phyloP scores from a whole-genome alignment of 441 rosid genomes.

The Jatropha multifida region DNA sequence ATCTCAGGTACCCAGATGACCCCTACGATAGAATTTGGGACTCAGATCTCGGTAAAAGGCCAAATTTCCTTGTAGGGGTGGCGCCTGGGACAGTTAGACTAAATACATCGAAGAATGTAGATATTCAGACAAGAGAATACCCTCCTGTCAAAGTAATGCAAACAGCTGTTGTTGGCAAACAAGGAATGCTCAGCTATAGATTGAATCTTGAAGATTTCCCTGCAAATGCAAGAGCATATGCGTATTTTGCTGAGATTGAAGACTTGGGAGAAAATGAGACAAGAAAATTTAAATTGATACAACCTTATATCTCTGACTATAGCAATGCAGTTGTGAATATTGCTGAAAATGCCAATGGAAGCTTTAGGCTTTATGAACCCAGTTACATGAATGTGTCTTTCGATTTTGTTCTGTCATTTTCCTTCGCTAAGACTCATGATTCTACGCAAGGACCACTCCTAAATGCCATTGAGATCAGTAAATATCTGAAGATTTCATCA shows the following conservation, averaged over 20 bases:
- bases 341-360: constrained; percentile 92
- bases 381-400: constrained; percentile 93
- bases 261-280: constrained; percentile 67
- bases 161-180: constrained; percentile 88
- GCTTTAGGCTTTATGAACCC: constrained; percentile 87
- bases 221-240: constrained; percentile 89
- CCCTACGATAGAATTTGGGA: constrained; percentile 98
- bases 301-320: constrained; percentile 70
- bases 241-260: constrained; percentile 91
- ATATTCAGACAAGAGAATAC: constrained; percentile 68
- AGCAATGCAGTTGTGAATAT: constrained; percentile 92
- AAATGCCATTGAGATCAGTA: constrained; percentile 89
- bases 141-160: constrained; percentile 98
- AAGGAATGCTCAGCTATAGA: constrained; percentile 69
- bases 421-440: constrained; percentile 69
- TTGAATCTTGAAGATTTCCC: constrained; percentile 91
- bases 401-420: constrained; percentile 70
- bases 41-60: constrained; percentile 79
- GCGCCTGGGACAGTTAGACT: constrained; percentile 78
- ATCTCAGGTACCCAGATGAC: constrained; percentile 91
- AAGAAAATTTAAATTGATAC: constrained; percentile 65
- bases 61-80: constrained; percentile 75
- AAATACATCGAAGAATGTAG: constrained; percentile 56
- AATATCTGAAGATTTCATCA: constrained; percentile 63
- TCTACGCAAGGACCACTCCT: constrained; percentile 85